Evolutionary conservation across 176 grass and related monocot species (phyloP).

Genomic region (Dendrocalamus sinicus): DNA sequence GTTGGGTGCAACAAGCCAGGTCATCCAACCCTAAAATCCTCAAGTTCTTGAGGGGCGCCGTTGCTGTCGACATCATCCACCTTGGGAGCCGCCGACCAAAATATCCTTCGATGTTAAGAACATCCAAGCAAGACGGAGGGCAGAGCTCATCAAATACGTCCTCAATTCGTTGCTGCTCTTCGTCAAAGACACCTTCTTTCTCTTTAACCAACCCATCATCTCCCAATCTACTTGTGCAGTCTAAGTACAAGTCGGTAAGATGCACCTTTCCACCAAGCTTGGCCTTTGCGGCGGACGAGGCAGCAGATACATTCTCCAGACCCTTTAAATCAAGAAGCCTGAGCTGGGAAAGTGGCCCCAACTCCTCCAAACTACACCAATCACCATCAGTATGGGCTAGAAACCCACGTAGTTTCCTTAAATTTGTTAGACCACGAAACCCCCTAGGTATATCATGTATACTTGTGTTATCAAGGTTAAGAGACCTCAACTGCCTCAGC

Average conservation of each 20-base stretch:
- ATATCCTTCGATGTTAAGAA: neutral
- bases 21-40: neutral
- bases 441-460: neutral
- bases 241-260: accelerated
- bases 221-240: neutral
- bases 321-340: accelerated
- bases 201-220: neutral
- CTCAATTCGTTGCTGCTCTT: neutral
- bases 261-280: neutral
- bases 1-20: neutral
- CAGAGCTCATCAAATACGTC: slow-evolving; percentile 21
- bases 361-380: neutral
- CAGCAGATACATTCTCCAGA: neutral
- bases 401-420: slow-evolving; percentile 25
- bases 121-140: neutral
- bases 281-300: neutral
- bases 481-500: neutral
- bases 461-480: neutral
- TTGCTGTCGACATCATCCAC: neutral
- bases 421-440: neutral
- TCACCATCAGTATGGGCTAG: neutral
- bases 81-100: neutral
- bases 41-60: neutral
- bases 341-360: neutral
- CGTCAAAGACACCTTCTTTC: too few species aligned